Evolutionary conservation across 345 rosid species (phyloP).

Genomic region (Sonneratia caseolaris): DNA sequence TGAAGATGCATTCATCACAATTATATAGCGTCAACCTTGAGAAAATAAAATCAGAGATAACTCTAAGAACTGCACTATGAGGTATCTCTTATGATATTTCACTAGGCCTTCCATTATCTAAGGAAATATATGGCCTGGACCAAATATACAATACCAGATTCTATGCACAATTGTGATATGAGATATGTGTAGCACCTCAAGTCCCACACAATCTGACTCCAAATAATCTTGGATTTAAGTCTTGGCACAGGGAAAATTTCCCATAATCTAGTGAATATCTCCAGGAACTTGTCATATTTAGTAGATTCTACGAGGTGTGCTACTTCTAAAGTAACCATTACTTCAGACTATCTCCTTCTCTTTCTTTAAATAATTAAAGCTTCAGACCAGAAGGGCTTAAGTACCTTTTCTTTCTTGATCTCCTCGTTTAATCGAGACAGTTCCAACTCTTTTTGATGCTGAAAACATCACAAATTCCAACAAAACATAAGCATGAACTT

Average conservation of each 20-base stretch:
- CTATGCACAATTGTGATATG: neutral
- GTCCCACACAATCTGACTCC: neutral
- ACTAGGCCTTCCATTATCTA: neutral
- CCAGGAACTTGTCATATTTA: neutral
- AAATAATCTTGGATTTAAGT: neutral
- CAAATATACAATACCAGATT: neutral
- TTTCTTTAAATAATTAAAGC: neutral
- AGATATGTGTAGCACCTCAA: neutral
- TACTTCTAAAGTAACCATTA: neutral
- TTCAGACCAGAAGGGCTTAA: neutral
- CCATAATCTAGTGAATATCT: neutral
- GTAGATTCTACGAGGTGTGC: neutral
- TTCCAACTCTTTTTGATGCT: slow-evolving; percentile 80
- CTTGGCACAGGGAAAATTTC: neutral
- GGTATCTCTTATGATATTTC: neutral
- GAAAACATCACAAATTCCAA: slow-evolving; percentile 3
- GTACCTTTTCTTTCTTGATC: slow-evolving; percentile 83
- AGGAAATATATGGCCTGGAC: neutral
- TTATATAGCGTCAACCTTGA: neutral
- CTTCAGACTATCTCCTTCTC: neutral
- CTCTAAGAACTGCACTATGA: neutral
- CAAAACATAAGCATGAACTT: slow-evolving; percentile 1
- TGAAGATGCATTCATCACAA: neutral
- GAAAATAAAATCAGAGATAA: neutral
- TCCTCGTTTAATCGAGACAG: slow-evolving; percentile 57